Evolutionary conservation across 2,329 filamentous ascomycete species (phyloP).

Genomic region (Aspergillus ustus): DNA sequence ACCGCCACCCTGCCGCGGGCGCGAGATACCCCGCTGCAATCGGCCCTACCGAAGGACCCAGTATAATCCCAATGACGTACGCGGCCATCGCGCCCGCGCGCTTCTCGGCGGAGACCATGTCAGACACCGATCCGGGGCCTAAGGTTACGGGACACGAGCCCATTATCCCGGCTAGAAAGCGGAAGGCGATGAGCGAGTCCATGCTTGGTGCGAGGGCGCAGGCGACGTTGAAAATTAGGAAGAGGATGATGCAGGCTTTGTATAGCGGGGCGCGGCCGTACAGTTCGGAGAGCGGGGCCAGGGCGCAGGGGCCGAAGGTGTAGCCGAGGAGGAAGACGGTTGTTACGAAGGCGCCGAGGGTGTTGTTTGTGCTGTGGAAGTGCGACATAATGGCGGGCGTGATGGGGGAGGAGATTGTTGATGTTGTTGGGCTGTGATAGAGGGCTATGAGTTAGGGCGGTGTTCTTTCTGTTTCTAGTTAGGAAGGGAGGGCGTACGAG

Average conservation of each 20-base stretch:
- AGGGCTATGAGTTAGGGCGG: too few species aligned
- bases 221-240: conserved; percentile 66
- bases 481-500: too few species aligned
- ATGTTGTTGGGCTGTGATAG: too few species aligned
- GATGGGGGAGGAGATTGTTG: too few species aligned
- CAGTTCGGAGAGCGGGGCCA: conserved; percentile 66
- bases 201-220: conserved; percentile 65
- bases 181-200: conserved; percentile 62
- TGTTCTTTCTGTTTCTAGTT: too few species aligned
- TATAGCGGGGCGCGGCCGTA: conserved; percentile 66
- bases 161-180: conserved; percentile 65
- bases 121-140: conserved; percentile 68
- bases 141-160: conserved; percentile 67
- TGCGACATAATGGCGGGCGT: too few species aligned
- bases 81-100: conserved; percentile 62
- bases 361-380: too few species aligned
- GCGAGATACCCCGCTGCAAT: conserved; percentile 41
- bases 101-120: conserved; percentile 63
- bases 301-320: conserved; percentile 60
- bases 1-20: conserved; percentile 40
- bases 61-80: conserved; percentile 50
- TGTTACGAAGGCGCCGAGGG: too few species aligned
- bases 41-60: conserved; percentile 43
- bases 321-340: conserved; percentile 46
- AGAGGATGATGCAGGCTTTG: conserved; percentile 61